Conservation (phyloP, 2,329 filamentous ascomycete genomes). For the Blumeriella jaapii region DNA sequence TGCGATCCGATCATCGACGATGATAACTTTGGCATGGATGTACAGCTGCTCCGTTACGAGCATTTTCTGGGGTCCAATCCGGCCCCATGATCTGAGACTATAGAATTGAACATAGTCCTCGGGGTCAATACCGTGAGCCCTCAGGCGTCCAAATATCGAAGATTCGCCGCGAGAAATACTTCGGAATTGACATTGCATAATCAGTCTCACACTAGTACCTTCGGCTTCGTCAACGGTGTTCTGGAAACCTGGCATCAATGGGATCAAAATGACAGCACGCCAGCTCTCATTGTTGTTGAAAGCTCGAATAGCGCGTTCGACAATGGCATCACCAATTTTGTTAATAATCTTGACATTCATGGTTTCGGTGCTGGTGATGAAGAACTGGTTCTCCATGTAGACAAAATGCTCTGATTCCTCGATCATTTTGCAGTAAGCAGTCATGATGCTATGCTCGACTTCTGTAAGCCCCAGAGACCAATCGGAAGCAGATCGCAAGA, state of each 20-base stretch:
- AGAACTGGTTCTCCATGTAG: slow-evolving; percentile 99
- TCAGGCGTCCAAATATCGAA: slow-evolving; percentile 82
- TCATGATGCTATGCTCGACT: slow-evolving; percentile 90
- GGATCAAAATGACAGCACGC: slow-evolving; percentile 82
- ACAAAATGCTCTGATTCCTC: slow-evolving; percentile 93
- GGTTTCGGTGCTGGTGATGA: slow-evolving; percentile 84
- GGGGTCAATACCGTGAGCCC: slow-evolving; percentile 71
- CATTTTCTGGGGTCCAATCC: slow-evolving; percentile 69
- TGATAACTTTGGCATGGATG: slow-evolving; percentile 93
- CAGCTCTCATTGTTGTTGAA: slow-evolving; percentile 77
- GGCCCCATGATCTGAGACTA: slow-evolving; percentile 83
- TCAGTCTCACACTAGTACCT: slow-evolving; percentile 85
- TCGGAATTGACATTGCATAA: slow-evolving; percentile 93
- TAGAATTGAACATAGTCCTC: slow-evolving; percentile 96
- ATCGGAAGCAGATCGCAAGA: slow-evolving; percentile 75
- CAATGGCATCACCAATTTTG: slow-evolving; percentile 85
- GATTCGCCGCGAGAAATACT: slow-evolving; percentile 89
- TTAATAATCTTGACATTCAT: slow-evolving; percentile 83
- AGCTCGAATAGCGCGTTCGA: slow-evolving; percentile 80
- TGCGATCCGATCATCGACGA: slow-evolving; percentile 86
- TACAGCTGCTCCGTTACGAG: slow-evolving; percentile 94
- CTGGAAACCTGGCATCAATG: slow-evolving; percentile 96
- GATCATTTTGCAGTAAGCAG: slow-evolving; percentile 89
- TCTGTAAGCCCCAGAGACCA: slow-evolving; percentile 89
- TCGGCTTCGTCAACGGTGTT: slow-evolving; percentile 92